Evolutionary conservation across 2,329 filamentous ascomycete species (phyloP), one percentile per base, ranked within the genome.

Genomic region (Lasiodiplodia theobromae): DNA sequence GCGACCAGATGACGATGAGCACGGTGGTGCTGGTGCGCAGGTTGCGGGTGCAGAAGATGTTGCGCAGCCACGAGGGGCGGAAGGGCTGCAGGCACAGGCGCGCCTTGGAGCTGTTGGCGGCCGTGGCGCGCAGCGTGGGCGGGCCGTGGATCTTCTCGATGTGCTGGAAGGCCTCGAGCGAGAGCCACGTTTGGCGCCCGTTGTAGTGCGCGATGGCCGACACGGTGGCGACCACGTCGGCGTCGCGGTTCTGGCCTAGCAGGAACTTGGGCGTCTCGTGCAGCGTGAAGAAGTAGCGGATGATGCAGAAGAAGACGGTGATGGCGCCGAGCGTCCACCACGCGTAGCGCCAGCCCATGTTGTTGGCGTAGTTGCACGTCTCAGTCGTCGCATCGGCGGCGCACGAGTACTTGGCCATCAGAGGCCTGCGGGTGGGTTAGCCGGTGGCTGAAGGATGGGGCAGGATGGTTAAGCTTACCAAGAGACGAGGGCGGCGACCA

Each of bases 261-360:
- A 87, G 80, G 72, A 86, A 89, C 72, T 89, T 89, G 2, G 87
- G 87, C 2, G 86, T 88, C 72, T 90, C 87, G 70, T 82, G 83
- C 56, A 89, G 84, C 4, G 80, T 78, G 72, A 89, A 85, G 52
- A 88, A 74, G 1, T 85, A 83, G 31, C 88, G 85, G 1, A 86
- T 72, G 62, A 88, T 74, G 56, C 86, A 88, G 25, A 84, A 75
- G 28, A 77, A 67, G 3, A 82, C 70, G 0, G 81, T 83, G 53
- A 78, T 76, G 1, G 74, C 74, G 2, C 81, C 81, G 3, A 83
- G 73, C 0, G 78, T 82, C 70, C 79, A 81, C 49, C 82, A 71
- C 6, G 82, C 70, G 71, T 83, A 83, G 52, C 82, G 74, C 81
- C 82, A 83, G 21, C 82, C 82, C 77, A 81, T 79, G 68, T 83